These are phyloP conservation scores for Cryptomeria japonica DNA, from an alignment of 75 land plant genomes.

Conservation along the genomic window DNA sequence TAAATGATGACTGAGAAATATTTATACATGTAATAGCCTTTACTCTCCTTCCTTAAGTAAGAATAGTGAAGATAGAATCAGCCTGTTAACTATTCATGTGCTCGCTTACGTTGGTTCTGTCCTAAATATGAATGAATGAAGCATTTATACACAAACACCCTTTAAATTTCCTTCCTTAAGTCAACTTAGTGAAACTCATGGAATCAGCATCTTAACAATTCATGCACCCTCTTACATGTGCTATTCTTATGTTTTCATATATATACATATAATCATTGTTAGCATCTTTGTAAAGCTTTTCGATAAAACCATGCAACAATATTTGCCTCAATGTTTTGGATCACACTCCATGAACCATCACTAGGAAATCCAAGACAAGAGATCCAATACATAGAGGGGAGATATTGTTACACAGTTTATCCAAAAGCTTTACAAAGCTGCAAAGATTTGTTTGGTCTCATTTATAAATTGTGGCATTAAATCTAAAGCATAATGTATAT, in stretches of 20 bases:
- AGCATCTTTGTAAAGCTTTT: not conserved
- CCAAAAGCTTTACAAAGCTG: too few relatives aligned
- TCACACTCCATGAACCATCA: too few relatives aligned
- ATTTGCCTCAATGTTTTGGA: too few relatives aligned
- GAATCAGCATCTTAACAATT: not conserved
- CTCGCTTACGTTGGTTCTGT: not conserved
- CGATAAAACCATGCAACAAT: too few relatives aligned
- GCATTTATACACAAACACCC: not conserved
- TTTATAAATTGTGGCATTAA: not conserved
- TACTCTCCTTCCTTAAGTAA: not conserved
- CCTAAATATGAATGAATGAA: not conserved
- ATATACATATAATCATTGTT: not conserved
- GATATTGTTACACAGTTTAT: too few relatives aligned
- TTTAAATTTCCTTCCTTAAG: not conserved
- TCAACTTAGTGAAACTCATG: not conserved
- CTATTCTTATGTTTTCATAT: not conserved
- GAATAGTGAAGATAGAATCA: not conserved
- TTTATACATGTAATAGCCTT: not conserved
- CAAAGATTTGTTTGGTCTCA: not conserved
- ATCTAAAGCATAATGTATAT: not conserved
- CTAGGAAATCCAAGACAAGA: too few relatives aligned
- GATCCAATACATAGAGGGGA: too few relatives aligned
- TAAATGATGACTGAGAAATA: not conserved
- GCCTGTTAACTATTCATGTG: not conserved
- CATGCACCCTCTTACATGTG: not conserved